Evolutionary conservation across 2,329 filamentous ascomycete genomes (phyloP).

Genomic region (Trichocomaceae sp.): DNA sequence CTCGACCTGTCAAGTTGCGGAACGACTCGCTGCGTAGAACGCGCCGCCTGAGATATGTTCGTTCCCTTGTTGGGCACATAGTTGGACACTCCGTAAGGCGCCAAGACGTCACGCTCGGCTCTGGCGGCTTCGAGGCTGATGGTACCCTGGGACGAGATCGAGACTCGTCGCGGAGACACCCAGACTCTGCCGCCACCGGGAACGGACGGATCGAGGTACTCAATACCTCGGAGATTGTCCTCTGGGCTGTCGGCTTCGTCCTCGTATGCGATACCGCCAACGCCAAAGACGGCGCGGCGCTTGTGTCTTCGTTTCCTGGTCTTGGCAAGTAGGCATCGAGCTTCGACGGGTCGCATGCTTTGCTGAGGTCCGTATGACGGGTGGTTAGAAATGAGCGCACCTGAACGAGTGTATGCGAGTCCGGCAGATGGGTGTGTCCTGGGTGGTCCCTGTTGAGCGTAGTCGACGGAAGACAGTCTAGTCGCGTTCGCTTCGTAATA

Average conservation of each 20-base stretch:
- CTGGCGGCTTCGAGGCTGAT: constrained; percentile 35
- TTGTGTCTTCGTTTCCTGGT: constrained; percentile 26
- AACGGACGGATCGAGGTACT: constrained; percentile 38
- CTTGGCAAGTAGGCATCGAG: constrained; percentile 51
- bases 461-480: constrained; percentile 35
- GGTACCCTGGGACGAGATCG: constrained; percentile 39
- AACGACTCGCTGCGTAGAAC: constrained; percentile 21
- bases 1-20: constrained; percentile 24
- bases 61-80: constrained; percentile 22
- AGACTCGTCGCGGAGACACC: constrained; percentile 44
- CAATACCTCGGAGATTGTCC: constrained; percentile 34
- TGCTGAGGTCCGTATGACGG: constrained; percentile 55
- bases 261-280: constrained; percentile 38
- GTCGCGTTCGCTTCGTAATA: constrained; percentile 32
- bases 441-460: constrained; percentile 45
- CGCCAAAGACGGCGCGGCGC: constrained; percentile 33
- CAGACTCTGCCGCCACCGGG: constrained; percentile 49
- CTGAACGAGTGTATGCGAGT: constrained; percentile 54
- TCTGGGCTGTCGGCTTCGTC: constrained; percentile 29
- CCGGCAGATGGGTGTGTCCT: constrained; percentile 61
- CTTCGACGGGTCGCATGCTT: constrained; percentile 46
- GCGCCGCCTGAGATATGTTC: constrained; percentile 24
- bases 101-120: constrained; percentile 27
- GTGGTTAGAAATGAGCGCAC: constrained; percentile 52
- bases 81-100: constrained; percentile 32